phyloP scores from a whole-genome alignment of 2,329 filamentous ascomycete genomes.

The Pyrenophora teres region DNA sequence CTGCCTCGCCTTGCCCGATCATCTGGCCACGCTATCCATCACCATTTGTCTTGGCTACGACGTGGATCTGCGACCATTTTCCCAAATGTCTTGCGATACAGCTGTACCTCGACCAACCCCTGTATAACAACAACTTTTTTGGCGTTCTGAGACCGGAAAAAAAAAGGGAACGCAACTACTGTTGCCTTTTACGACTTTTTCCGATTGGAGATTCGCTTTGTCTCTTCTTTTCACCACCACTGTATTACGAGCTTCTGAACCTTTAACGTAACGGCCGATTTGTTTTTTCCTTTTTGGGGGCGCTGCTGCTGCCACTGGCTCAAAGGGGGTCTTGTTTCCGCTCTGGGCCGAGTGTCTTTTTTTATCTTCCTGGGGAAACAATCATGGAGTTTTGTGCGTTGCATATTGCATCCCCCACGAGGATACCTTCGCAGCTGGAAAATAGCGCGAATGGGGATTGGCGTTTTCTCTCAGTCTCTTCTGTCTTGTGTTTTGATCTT shows the following conservation, averaged over 20 bases:
- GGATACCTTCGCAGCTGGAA: conserved; percentile 39
- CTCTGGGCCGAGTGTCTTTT: too few relatives aligned
- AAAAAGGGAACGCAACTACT: conserved; percentile 15
- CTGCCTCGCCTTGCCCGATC: background rate
- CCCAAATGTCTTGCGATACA: conserved; percentile 14
- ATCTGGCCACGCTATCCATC: conserved; percentile 1
- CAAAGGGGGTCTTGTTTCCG: background rate
- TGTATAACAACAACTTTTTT: conserved; percentile 11
- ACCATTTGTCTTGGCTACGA: conserved; percentile 12
- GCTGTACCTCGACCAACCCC: conserved; percentile 10
- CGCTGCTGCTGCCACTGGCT: background rate
- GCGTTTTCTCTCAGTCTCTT: conserved; percentile 24
- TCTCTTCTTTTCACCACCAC: conserved; percentile 4
- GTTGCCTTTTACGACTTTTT: conserved; percentile 21
- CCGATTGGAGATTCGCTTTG: background rate
- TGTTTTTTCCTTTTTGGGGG: conserved; percentile 6
- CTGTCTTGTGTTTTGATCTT: background rate
- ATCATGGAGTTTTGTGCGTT: conserved; percentile 29
- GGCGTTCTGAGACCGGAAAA: conserved; percentile 22
- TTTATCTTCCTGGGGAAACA: too few relatives aligned
- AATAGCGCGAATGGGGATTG: conserved; percentile 37
- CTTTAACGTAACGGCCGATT: conserved; percentile 17
- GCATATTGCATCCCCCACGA: conserved; percentile 33
- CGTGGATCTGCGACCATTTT: conserved; percentile 17
- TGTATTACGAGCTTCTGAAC: conserved; percentile 14